phyloP scores from a whole-genome alignment of 805 yeast species.

The Monosporozyma servazzii region DNA sequence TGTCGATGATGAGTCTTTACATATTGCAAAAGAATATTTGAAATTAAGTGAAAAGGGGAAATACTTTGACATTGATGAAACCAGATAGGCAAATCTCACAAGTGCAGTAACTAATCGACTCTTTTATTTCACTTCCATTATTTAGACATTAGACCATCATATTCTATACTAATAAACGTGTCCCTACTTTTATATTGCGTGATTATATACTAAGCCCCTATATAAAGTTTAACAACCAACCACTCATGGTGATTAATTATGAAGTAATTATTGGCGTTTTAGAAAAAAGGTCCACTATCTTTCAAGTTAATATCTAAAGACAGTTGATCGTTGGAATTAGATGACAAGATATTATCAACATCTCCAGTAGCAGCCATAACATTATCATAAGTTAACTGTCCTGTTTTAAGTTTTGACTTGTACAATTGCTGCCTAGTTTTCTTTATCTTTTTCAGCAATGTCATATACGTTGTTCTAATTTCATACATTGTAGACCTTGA shows the following conservation, averaged over 20 bases:
- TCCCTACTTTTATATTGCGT: neutral
- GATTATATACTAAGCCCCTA: neutral
- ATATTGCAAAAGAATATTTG: constrained; percentile 27
- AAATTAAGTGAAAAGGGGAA: constrained; percentile 28
- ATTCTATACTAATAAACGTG: neutral
- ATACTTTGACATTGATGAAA: constrained; percentile 6
- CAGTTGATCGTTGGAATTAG: neutral
- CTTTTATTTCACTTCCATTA: too few species aligned
- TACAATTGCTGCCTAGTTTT: constrained; percentile 13
- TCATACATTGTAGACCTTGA: constrained; percentile 24
- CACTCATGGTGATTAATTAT: neutral
- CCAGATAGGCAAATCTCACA: too few species aligned
- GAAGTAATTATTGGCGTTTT: neutral
- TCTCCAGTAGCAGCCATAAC: constrained; percentile 1
- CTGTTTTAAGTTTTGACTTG: constrained; percentile 7
- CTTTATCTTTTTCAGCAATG: constrained; percentile 18
- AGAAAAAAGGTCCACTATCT: neutral
- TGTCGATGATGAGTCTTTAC: constrained; percentile 42
- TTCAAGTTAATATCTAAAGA: neutral
- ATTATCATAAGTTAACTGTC: constrained; percentile 11
- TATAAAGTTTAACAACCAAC: neutral
- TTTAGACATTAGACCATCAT: neutral
- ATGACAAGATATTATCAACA: neutral
- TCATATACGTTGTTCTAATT: constrained; percentile 18
- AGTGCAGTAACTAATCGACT: too few species aligned